A percentile compares a stretch with the other conserved stretches of the same genome.
Evolutionary conservation across 768 basidiomycete genomes (phyloP).

Genomic region (Paxillus involutus): DNA sequence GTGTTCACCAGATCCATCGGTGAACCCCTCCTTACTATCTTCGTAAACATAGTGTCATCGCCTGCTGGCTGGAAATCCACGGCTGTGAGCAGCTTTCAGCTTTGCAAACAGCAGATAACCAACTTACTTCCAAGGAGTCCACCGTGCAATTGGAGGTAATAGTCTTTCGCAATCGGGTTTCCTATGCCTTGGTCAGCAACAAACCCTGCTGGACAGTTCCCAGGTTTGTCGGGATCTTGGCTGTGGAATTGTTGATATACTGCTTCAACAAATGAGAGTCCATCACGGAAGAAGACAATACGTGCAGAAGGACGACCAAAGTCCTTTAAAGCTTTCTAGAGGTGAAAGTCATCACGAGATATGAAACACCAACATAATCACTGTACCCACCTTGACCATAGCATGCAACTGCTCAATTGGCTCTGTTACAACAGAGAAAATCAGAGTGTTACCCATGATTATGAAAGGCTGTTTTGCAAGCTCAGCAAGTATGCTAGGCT

Average conservation of each 20-base stretch:
- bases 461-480: slow-evolving; percentile 33
- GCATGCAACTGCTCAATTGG: slow-evolving; percentile 41
- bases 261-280: slow-evolving; percentile 34
- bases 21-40: no score
- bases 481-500: slow-evolving; percentile 19
- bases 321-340: slow-evolving; percentile 2
- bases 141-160: slow-evolving; percentile 56
- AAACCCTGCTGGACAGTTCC: slow-evolving; percentile 54
- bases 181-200: slow-evolving; percentile 48
- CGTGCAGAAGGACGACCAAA: slow-evolving; percentile 14
- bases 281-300: slow-evolving; percentile 50
- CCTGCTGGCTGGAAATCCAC: slow-evolving; percentile 43
- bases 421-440: slow-evolving; percentile 27
- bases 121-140: slow-evolving; percentile 56
- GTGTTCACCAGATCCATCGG: no score
- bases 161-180: slow-evolving; percentile 48
- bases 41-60: slow-evolving; percentile 63
- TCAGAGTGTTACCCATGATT: slow-evolving; percentile 27
- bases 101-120: not conserved
- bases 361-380: not conserved
- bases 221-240: slow-evolving; percentile 36
- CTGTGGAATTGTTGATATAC: slow-evolving; percentile 6
- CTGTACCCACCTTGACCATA: slow-evolving; percentile 37
- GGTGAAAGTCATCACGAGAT: not conserved
- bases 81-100: not conserved